Conservation (phyloP, 345 rosid species). For the Arabis alpina region DNA sequence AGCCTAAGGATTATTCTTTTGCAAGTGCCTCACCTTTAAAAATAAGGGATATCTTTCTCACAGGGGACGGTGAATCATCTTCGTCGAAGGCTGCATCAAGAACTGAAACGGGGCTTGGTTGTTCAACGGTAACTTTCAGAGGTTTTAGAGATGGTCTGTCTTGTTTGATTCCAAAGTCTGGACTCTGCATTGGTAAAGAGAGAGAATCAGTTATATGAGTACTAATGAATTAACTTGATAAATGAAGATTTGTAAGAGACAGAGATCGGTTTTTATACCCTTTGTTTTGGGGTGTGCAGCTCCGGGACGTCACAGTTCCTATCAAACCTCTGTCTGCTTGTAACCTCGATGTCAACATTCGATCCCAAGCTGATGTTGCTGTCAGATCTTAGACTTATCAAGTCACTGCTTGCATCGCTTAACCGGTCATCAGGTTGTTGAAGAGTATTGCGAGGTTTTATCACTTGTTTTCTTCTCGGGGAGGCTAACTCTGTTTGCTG, state of each 20-base stretch:
- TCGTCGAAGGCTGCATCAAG: constrained; percentile 73
- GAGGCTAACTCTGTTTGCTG: constrained; percentile 52
- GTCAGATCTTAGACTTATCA: constrained; percentile 61
- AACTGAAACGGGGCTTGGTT: constrained; percentile 94
- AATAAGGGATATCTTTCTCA: constrained; percentile 62
- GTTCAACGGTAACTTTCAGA: constrained; percentile 55
- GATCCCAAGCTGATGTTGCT: constrained; percentile 57
- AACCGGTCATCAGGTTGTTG: constrained; percentile 50
- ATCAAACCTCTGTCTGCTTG: constrained; percentile 55
- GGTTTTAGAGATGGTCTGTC: constrained; percentile 41
- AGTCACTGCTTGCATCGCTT: constrained; percentile 50
- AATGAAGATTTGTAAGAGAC: constrained; percentile 21
- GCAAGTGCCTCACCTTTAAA: constrained; percentile 62
- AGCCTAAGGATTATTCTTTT: neutral
- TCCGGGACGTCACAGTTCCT: constrained; percentile 44
- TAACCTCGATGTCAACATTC: constrained; percentile 59
- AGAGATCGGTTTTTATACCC: constrained; percentile 42
- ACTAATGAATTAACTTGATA: constrained; percentile 16
- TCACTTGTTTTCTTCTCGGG: constrained; percentile 46
- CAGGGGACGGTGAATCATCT: constrained; percentile 87
- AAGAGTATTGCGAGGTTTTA: constrained; percentile 42
- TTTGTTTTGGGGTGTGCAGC: constrained; percentile 44
- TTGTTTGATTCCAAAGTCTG: constrained; percentile 46
- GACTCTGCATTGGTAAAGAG: constrained; percentile 52
- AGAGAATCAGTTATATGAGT: constrained; percentile 30